These are phyloP conservation scores for Mycena vulgaris DNA, from an alignment of 768 basidiomycete species.

Conservation along the genomic window DNA sequence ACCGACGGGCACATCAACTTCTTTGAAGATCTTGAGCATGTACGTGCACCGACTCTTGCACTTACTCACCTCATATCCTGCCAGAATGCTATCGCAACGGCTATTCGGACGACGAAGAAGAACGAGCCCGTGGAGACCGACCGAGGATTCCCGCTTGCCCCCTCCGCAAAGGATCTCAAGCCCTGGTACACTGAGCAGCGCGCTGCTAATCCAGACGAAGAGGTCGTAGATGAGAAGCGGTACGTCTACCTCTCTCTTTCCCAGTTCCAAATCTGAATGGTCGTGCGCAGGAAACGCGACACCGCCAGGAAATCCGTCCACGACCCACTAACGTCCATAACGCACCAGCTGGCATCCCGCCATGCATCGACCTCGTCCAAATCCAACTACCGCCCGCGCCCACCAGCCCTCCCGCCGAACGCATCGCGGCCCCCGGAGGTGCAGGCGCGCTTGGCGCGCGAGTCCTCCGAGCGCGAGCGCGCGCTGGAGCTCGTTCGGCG, in stretches of 20 bases:
- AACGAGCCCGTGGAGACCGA: slow-evolving; percentile 68
- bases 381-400: slow-evolving; percentile 40
- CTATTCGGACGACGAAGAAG: slow-evolving; percentile 67
- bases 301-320: slow-evolving; percentile 72
- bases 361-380: slow-evolving; percentile 44
- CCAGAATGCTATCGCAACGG: slow-evolving; percentile 62
- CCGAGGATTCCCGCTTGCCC: slow-evolving; percentile 81
- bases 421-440: slow-evolving; percentile 59
- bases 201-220: slow-evolving; percentile 44
- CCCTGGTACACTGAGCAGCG: slow-evolving; percentile 79
- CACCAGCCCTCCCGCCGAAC: slow-evolving; percentile 35
- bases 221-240: slow-evolving; percentile 57
- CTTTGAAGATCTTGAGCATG: slow-evolving; percentile 87
- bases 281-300: slow-evolving; percentile 68
- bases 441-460: slow-evolving; percentile 75
- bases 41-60: slow-evolving; percentile 45
- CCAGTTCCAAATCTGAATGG: slow-evolving; percentile 2
- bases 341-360: slow-evolving; percentile 70
- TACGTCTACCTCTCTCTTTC: slow-evolving; percentile 37
- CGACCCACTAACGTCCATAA: slow-evolving; percentile 85
- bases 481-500: slow-evolving; percentile 80
- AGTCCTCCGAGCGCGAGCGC: slow-evolving; percentile 82
- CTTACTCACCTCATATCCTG: too few relatives aligned
- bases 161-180: slow-evolving; percentile 81
- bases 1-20: slow-evolving; percentile 85